A percentile compares a stretch with the other conserved stretches of the same genome.
Evolutionary conservation across 2,329 filamentous ascomycete genomes (phyloP).

Genomic region (Penicillium sclerotigenum): DNA sequence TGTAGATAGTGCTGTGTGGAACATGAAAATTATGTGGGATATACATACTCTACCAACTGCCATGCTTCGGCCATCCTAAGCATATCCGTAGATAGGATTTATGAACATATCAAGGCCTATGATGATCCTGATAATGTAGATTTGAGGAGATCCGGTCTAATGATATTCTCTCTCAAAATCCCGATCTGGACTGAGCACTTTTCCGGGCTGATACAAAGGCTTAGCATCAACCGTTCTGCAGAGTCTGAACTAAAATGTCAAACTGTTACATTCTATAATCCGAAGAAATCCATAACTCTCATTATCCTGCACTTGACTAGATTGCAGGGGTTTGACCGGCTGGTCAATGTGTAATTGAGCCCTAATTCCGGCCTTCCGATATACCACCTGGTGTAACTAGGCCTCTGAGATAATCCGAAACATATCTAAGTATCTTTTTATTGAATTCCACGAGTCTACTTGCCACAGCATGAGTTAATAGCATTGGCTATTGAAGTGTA

Average conservation of each 20-base stretch:
- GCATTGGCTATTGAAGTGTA: background rate
- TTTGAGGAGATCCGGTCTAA: background rate
- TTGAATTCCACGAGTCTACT: background rate
- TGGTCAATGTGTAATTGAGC: background rate
- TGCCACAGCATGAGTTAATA: background rate
- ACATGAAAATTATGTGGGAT: background rate
- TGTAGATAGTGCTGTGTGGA: background rate
- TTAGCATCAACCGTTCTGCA: conserved; percentile 3
- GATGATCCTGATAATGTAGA: background rate
- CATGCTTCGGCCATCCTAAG: background rate
- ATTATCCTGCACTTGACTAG: background rate
- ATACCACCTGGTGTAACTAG: conserved; percentile 5
- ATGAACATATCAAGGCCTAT: background rate
- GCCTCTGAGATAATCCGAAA: background rate
- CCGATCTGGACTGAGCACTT: background rate
- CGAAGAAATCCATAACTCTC: background rate
- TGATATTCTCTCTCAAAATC: background rate
- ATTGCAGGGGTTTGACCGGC: conserved; percentile 1
- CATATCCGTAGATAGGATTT: background rate
- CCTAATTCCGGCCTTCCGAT: conserved; percentile 6
- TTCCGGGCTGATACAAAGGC: background rate
- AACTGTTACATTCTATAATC: conserved; percentile 1
- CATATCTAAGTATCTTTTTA: background rate
- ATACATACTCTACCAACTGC: background rate
- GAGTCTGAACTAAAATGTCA: background rate